phyloP scores from a whole-genome alignment of 805 yeast genomes.

The Novakomyces olei region DNA sequence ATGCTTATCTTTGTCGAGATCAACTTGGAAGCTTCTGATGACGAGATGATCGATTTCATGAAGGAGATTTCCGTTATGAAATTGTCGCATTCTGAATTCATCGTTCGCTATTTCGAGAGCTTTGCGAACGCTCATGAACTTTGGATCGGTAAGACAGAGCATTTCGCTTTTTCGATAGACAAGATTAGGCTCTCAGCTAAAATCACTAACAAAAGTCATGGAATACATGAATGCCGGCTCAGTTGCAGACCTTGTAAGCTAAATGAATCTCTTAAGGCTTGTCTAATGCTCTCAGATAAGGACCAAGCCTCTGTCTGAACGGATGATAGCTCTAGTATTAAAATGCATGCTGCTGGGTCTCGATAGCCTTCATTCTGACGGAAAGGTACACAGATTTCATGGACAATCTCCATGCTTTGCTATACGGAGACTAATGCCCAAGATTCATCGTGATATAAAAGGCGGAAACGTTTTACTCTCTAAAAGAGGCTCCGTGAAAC shows the following conservation, averaged over 20 bases:
- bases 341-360: constrained; percentile 37
- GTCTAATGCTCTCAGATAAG: constrained; percentile 8
- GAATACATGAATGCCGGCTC: constrained; percentile 66
- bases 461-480: constrained; percentile 67
- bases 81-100: constrained; percentile 38
- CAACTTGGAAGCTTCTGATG: constrained; percentile 43
- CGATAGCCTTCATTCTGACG: constrained; percentile 41
- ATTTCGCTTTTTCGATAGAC: not conserved
- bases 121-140: constrained; percentile 45
- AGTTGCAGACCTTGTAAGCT: constrained; percentile 39
- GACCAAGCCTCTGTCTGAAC: constrained; percentile 35
- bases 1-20: no score
- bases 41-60: constrained; percentile 51
- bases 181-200: not conserved
- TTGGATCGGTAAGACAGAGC: constrained; percentile 39
- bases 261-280: not conserved
- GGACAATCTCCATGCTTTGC: no score
- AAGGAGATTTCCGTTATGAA: constrained; percentile 48
- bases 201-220: no score
- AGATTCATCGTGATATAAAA: constrained; percentile 71
- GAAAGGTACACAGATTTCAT: no score
- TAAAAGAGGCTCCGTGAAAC: constrained; percentile 49
- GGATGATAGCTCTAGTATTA: constrained; percentile 30
- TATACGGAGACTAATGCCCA: no score
- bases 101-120: constrained; percentile 50